Percentiles rank a stretch among this genome's conserved stretches.
phyloP scores from a whole-genome alignment of 257 asterid genomes.

The Capsicum chinense region DNA sequence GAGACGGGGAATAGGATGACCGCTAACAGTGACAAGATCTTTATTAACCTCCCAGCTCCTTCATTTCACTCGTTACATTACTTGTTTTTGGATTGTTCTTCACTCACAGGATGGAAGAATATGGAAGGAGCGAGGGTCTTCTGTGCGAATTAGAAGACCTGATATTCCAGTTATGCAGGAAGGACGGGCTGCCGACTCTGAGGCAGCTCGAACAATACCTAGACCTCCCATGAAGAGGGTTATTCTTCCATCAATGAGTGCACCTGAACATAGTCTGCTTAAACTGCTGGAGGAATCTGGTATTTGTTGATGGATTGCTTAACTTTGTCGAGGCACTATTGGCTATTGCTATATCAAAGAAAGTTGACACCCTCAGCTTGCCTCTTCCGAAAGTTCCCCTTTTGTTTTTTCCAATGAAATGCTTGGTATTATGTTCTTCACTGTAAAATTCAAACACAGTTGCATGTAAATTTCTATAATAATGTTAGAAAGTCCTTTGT shows the following conservation, averaged over 20 bases:
- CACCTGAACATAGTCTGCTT: conserved; percentile 51
- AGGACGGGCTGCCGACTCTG: conserved; percentile 43
- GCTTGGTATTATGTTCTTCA: neutral
- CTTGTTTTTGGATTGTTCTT: neutral
- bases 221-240: conserved; percentile 55
- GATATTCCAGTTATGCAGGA: conserved; percentile 58
- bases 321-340: neutral
- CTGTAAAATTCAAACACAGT: neutral
- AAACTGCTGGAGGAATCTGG: conserved; percentile 53
- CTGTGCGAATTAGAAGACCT: conserved; percentile 48
- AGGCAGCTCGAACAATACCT: conserved; percentile 41
- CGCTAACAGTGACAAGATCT: neutral
- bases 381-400: neutral
- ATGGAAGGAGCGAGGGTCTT: conserved; percentile 87
- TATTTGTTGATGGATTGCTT: conserved; percentile 23
- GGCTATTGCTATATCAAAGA: neutral
- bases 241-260: conserved; percentile 52
- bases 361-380: neutral
- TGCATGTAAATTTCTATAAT: conserved; percentile 25
- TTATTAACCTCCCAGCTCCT: neutral
- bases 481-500: neutral
- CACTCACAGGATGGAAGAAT: conserved; percentile 78
- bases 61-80: neutral
- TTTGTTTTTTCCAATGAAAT: neutral
- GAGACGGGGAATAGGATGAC: neutral